Conservation (phyloP, 345 rosid species). For the Populus pruinosa region DNA sequence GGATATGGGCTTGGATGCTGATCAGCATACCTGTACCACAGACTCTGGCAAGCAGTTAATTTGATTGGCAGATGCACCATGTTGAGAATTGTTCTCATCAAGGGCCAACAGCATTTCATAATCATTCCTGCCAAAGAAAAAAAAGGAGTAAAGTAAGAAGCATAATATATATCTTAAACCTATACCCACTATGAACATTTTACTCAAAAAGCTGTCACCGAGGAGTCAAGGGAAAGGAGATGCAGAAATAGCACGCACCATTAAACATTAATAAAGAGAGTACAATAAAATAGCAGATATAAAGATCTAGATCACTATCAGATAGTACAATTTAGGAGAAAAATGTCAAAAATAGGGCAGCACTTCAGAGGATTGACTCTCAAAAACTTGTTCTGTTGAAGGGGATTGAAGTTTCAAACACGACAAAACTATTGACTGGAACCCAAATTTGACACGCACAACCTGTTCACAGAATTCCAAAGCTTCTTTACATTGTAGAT, state of each 20-base stretch:
- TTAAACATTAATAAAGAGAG: too few species aligned
- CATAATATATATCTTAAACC: neutral
- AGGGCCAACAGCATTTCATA: conserved; percentile 90
- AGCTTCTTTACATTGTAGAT: neutral
- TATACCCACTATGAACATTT: too few species aligned
- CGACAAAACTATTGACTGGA: too few species aligned
- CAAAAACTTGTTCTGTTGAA: too few species aligned
- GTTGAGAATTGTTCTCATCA: conserved; percentile 62
- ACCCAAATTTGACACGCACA: too few species aligned
- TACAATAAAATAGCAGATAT: neutral
- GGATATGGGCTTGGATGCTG: neutral
- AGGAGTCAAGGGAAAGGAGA: neutral
- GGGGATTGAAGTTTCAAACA: too few species aligned
- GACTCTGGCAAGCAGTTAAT: conserved; percentile 81
- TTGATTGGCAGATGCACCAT: conserved; percentile 59
- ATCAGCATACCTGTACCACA: conserved; percentile 34
- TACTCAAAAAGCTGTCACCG: neutral
- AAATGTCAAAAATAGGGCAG: neutral
- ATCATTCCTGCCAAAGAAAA: conserved; percentile 58
- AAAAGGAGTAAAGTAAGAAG: neutral
- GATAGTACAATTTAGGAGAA: neutral
- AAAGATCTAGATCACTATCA: neutral
- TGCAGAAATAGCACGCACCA: too few species aligned
- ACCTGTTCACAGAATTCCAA: neutral
- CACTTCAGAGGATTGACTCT: too few species aligned